These are phyloP conservation scores for Pseudogymnoascus sp. DNA, from an alignment of 2,329 filamentous ascomycete species.

Conservation along the genomic window DNA sequence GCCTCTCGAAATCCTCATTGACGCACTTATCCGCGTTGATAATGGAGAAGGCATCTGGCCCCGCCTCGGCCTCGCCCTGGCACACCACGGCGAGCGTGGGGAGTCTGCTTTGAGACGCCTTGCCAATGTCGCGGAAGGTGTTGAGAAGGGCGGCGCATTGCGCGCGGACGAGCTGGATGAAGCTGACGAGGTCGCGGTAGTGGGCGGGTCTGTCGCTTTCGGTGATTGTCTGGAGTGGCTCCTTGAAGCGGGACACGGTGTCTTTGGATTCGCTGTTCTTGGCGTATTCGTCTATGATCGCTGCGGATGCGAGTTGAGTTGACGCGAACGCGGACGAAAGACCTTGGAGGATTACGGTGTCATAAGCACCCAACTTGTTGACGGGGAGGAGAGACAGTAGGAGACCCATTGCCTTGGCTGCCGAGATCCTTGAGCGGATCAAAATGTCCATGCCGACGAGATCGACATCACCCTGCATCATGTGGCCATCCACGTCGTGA, in stretches of 20 bases:
- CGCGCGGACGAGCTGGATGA: slow-evolving; percentile 78
- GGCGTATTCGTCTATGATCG: slow-evolving; percentile 84
- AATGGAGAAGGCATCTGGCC: slow-evolving; percentile 86
- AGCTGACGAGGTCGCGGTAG: slow-evolving; percentile 86
- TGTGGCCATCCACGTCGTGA: slow-evolving; percentile 95
- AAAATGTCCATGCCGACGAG: slow-evolving; percentile 83
- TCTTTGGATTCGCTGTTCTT: slow-evolving; percentile 43
- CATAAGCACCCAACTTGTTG: slow-evolving; percentile 53
- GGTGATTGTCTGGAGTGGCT: slow-evolving; percentile 63
- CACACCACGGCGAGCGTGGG: slow-evolving; percentile 82
- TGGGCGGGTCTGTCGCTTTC: slow-evolving; percentile 72
- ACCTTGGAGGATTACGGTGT: slow-evolving; percentile 53
- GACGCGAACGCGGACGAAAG: slow-evolving; percentile 70
- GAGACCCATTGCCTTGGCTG: slow-evolving; percentile 76
- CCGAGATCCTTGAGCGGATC: slow-evolving; percentile 80
- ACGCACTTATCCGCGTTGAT: slow-evolving; percentile 81
- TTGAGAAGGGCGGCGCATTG: slow-evolving; percentile 87
- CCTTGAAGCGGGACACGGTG: slow-evolving; percentile 50
- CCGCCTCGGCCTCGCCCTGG: slow-evolving; percentile 85
- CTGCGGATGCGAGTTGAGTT: slow-evolving; percentile 73
- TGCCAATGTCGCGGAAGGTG: slow-evolving; percentile 84
- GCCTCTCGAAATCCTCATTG: slow-evolving; percentile 71
- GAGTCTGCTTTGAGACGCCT: slow-evolving; percentile 65
- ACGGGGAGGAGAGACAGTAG: slow-evolving; percentile 71
- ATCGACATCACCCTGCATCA: slow-evolving; percentile 95